A percentile compares a stretch with the other conserved stretches of the same genome.
Conservation (phyloP, 2,329 filamentous ascomycete genomes). For the Cytospora leucostoma region DNA sequence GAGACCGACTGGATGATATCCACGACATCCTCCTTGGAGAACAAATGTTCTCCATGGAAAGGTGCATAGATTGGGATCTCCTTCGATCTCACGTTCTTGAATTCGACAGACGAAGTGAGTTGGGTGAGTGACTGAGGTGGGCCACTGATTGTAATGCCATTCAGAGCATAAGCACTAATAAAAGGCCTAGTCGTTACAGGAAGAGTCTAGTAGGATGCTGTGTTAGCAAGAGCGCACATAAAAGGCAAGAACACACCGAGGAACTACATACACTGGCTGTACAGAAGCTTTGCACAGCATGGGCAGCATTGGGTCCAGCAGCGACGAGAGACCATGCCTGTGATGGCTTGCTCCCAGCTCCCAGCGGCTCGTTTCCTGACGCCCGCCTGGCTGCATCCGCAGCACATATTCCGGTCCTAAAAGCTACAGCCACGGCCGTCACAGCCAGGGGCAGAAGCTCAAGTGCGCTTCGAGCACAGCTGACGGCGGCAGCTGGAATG, state of each 20-base stretch:
- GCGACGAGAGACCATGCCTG: slow-evolving; percentile 64
- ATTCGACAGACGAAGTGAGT: slow-evolving; percentile 41
- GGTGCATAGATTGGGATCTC: slow-evolving; percentile 56
- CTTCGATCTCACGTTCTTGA: slow-evolving; percentile 45
- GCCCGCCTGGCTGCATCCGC: slow-evolving; percentile 49
- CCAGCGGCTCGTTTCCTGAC: slow-evolving; percentile 41
- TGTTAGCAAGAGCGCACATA: neutral
- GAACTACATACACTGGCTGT: slow-evolving; percentile 46
- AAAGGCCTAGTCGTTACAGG: slow-evolving; percentile 51
- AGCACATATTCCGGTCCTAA: slow-evolving; percentile 63
- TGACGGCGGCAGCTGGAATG: slow-evolving; percentile 65
- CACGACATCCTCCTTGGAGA: slow-evolving; percentile 48
- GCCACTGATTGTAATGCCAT: slow-evolving; percentile 55
- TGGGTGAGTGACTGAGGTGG: slow-evolving; percentile 51
- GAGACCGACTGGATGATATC: slow-evolving; percentile 44
- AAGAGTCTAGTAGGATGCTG: slow-evolving; percentile 37
- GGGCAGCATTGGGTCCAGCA: slow-evolving; percentile 53
- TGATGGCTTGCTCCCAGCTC: slow-evolving; percentile 39
- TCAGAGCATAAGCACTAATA: slow-evolving; percentile 52
- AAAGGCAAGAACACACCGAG: neutral
- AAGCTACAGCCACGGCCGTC: slow-evolving; percentile 66
- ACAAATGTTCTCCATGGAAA: slow-evolving; percentile 57
- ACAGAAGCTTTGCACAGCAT: slow-evolving; percentile 58
- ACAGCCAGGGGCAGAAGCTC: slow-evolving; percentile 63
- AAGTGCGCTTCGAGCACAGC: slow-evolving; percentile 61